Percentiles rank a stretch among this genome's conserved stretches.
These are phyloP conservation scores for Nemania sp. DNA, from an alignment of 2,329 filamentous ascomycete genomes.

Conservation along the genomic window DNA sequence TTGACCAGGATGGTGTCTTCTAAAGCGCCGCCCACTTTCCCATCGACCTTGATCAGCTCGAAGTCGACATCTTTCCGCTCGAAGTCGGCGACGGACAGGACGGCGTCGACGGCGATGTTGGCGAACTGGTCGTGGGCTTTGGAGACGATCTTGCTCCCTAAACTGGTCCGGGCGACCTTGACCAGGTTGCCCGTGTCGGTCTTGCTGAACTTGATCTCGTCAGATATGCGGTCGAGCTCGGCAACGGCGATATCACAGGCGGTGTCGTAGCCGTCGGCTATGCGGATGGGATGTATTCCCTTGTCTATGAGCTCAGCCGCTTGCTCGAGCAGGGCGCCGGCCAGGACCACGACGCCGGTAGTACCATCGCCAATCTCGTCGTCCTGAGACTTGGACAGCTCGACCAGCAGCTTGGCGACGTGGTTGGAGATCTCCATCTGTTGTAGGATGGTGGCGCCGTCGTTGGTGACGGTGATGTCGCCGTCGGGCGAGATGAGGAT, in stretches of 20 bases:
- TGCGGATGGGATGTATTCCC: constrained; percentile 97
- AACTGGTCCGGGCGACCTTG: constrained; percentile 91
- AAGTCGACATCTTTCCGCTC: constrained; percentile 98
- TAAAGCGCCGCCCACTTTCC: constrained; percentile 91
- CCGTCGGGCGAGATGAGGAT: constrained; percentile 98
- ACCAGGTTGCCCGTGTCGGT: constrained; percentile 82
- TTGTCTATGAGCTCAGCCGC: constrained; percentile 98
- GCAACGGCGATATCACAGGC: constrained; percentile 95
- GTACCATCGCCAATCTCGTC: constrained; percentile 99
- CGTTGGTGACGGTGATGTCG: constrained; percentile 98
- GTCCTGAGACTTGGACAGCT: constrained; percentile 97
- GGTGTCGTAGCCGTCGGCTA: constrained; percentile 97
- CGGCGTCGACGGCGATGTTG: constrained; percentile 94
- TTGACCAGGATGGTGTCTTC: constrained; percentile 95
- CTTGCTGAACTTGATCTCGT: constrained; percentile 82
- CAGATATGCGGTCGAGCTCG: constrained; percentile 90
- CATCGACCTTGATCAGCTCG: constrained; percentile 98
- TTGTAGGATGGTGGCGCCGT: constrained; percentile 94
- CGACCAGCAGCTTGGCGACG: constrained; percentile 93
- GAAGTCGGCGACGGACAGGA: constrained; percentile 92
- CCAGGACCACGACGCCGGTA: constrained; percentile 94
- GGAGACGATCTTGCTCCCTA: constrained; percentile 98
- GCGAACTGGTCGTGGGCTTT: constrained; percentile 98
- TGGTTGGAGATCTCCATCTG: constrained; percentile 99
- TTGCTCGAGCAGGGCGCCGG: constrained; percentile 92